phyloP scores from a whole-genome alignment of 176 grass and related monocot genomes.

The Saccharum officinarum region DNA sequence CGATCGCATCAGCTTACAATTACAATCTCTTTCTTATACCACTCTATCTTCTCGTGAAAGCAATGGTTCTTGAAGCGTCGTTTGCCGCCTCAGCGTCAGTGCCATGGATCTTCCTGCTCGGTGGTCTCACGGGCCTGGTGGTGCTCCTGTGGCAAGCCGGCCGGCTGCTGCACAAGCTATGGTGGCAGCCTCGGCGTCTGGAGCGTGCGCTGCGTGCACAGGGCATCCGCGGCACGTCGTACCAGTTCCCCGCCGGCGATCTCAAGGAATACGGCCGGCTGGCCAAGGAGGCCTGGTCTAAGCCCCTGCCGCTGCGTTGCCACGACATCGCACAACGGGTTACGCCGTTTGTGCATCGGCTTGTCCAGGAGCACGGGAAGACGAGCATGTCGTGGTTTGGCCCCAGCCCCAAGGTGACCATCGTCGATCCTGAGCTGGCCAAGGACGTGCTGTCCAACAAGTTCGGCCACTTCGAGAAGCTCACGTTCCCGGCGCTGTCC shows the following conservation, averaged over 20 bases:
- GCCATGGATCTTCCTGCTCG: constrained; percentile 38
- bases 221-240: constrained; percentile 48
- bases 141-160: constrained; percentile 37
- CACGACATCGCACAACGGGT: constrained; percentile 49
- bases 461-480: constrained; percentile 46
- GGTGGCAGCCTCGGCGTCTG: constrained; percentile 48
- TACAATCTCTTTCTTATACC: background rate
- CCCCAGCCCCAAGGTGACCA: constrained; percentile 46
- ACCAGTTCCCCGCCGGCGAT: constrained; percentile 51
- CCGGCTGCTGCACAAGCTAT: constrained; percentile 34
- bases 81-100: background rate
- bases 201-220: constrained; percentile 40
- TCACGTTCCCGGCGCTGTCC: constrained; percentile 15
- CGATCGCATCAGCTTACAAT: background rate
- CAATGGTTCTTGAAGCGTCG: constrained; percentile 9
- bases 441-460: constrained; percentile 65
- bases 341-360: constrained; percentile 37
- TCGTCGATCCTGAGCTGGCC: constrained; percentile 42
- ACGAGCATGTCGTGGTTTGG: constrained; percentile 55
- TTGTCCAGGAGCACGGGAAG: constrained; percentile 46
- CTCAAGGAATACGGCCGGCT: constrained; percentile 35
- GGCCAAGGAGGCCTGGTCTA: constrained; percentile 40
- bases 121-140: background rate
- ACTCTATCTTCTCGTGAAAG: background rate
- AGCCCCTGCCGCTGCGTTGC: constrained; percentile 37